phyloP scores from a whole-genome alignment of 352 stramenopile genomes.

The Phytophthora europaea region DNA sequence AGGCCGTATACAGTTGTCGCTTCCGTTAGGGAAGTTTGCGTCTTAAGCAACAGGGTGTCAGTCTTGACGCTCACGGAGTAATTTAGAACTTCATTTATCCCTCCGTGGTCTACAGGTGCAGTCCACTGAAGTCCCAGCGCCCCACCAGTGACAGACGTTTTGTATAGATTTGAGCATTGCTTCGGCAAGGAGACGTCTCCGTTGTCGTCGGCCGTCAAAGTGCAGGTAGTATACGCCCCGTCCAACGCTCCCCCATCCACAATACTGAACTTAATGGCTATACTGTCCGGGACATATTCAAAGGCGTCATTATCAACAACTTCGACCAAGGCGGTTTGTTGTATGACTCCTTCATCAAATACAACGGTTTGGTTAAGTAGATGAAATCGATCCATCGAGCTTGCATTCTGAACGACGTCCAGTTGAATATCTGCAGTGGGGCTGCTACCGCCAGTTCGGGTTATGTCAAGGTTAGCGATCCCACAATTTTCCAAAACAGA shows the following conservation, averaged over 20 bases:
- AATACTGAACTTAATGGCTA: constrained; percentile 51
- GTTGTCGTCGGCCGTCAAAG: constrained; percentile 60
- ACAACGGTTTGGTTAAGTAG: constrained; percentile 38
- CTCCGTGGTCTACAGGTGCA: constrained; percentile 52
- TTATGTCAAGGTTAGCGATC: constrained; percentile 35
- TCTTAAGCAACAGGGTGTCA: constrained; percentile 18
- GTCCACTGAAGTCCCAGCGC: constrained; percentile 55
- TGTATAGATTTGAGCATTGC: constrained; percentile 40
- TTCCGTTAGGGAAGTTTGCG: constrained; percentile 1
- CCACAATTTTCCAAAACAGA: constrained; percentile 46
- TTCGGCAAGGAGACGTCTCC: constrained; percentile 66
- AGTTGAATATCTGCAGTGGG: constrained; percentile 42
- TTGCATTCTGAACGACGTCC: constrained; percentile 24
- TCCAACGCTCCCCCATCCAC: constrained; percentile 43
- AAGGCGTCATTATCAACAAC: constrained; percentile 54
- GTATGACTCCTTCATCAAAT: constrained; percentile 43
- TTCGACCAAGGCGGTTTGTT: constrained; percentile 33
- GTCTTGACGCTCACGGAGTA: constrained; percentile 43
- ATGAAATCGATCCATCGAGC: constrained; percentile 45
- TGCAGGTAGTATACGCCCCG: constrained; percentile 25
- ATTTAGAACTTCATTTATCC: constrained; percentile 25
- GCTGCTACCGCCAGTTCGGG: constrained; percentile 35
- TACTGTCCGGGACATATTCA: constrained; percentile 52
- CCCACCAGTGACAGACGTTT: constrained; percentile 46
- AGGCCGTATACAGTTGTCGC: constrained; percentile 49